A percentile compares a stretch with the other conserved stretches of the same genome.
These are phyloP conservation scores for Jaenimonas drosophilae DNA, from an alignment of 208 protist species.

Conservation along the genomic window DNA sequence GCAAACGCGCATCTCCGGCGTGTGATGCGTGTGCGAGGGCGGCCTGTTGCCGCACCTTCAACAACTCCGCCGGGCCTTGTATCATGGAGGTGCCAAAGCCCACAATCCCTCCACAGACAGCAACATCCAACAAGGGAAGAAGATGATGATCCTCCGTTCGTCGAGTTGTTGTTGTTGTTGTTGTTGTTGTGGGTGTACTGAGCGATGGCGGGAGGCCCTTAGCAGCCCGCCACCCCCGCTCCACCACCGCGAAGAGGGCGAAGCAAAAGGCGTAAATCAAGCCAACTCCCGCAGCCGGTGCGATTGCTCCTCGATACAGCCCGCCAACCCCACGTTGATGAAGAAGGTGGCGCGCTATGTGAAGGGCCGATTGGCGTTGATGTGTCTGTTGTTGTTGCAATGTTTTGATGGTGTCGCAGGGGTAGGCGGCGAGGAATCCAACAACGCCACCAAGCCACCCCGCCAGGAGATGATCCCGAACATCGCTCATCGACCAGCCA, in stretches of 20 bases:
- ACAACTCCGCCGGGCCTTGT: conserved; percentile 24
- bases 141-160: no score
- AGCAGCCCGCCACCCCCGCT: conserved; percentile 11
- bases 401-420: conserved; percentile 51
- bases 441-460: conserved; percentile 29
- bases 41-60: conserved; percentile 45
- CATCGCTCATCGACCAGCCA: no score
- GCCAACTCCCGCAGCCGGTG: conserved; percentile 18
- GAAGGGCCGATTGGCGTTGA: conserved; percentile 4
- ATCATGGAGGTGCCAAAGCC: conserved; percentile 21
- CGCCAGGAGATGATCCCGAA: conserved; percentile 13
- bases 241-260: conserved; percentile 19
- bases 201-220: conserved; percentile 1
- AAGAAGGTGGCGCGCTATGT: conserved; percentile 6
- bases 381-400: conserved; percentile 23
- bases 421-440: conserved; percentile 19
- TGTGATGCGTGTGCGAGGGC: conserved; percentile 2
- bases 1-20: conserved; percentile 10
- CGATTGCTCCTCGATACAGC: conserved; percentile 28
- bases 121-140: no score
- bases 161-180: no score
- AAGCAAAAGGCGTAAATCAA: conserved; percentile 30
- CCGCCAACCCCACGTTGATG: conserved; percentile 12
- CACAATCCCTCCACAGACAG: conserved; percentile 27
- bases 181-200: no score